Conservation (phyloP, 768 basidiomycete species). For the Boletus vinaceobasis region DNA sequence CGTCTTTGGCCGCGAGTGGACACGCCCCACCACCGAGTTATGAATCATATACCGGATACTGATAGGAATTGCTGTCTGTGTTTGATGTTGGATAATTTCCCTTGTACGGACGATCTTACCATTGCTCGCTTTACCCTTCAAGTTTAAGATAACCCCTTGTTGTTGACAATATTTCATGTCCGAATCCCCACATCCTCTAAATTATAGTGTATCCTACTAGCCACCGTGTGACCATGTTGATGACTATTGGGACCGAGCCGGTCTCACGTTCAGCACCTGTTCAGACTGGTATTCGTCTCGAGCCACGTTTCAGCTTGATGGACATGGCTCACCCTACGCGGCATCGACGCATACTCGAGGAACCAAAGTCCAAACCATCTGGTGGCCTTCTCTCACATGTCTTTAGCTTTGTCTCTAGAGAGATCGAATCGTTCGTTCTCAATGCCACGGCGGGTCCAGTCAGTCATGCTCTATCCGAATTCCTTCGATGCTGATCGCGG, state of each 20-base stretch:
- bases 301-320: neutral
- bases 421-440: constrained; percentile 66
- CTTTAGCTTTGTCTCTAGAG: constrained; percentile 65
- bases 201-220: constrained; percentile 10
- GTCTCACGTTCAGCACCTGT: constrained; percentile 22
- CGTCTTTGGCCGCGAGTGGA: constrained; percentile 41
- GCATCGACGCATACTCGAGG: neutral
- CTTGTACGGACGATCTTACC: constrained; percentile 13
- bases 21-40: constrained; percentile 47
- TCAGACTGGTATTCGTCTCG: neutral
- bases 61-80: constrained; percentile 25
- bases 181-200: neutral
- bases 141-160: constrained; percentile 6
- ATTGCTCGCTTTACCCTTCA: constrained; percentile 4
- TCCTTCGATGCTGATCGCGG: constrained; percentile 3
- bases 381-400: constrained; percentile 60
- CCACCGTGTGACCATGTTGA: constrained; percentile 5
- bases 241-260: constrained; percentile 7
- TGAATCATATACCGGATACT: constrained; percentile 52
- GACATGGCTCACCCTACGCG: constrained; percentile 9
- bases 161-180: constrained; percentile 4
- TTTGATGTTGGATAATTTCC: constrained; percentile 2
- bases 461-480: constrained; percentile 4
- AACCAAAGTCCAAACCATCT: constrained; percentile 3
- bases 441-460: constrained; percentile 49